Conservation (phyloP, 495 filamentous ascomycete genomes). For the Aspergillus incahuasiensis region DNA sequence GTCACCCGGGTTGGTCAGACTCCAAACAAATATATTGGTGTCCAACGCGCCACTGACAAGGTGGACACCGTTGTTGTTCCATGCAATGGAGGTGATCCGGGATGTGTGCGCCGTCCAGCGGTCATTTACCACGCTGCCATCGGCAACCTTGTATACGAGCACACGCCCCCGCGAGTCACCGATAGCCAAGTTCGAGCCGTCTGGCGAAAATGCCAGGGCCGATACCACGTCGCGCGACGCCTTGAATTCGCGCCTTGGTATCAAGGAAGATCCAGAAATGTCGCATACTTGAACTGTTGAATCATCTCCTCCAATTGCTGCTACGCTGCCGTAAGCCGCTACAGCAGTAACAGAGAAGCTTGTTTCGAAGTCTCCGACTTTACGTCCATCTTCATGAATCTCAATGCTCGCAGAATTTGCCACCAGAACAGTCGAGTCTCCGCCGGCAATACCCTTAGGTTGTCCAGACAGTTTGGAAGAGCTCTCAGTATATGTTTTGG, state of each 20-base stretch:
- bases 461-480: slow-evolving; percentile 52
- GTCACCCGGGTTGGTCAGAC: slow-evolving; percentile 73
- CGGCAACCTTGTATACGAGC: slow-evolving; percentile 57
- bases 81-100: slow-evolving; percentile 75
- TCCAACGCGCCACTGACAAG: slow-evolving; percentile 83
- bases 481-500: slow-evolving; percentile 54
- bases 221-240: slow-evolving; percentile 39
- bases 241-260: slow-evolving; percentile 41
- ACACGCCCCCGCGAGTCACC: slow-evolving; percentile 87
- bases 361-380: slow-evolving; percentile 55
- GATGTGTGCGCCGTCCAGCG: slow-evolving; percentile 93
- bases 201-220: slow-evolving; percentile 70
- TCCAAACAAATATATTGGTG: slow-evolving; percentile 90
- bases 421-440: slow-evolving; percentile 52
- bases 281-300: slow-evolving; percentile 68
- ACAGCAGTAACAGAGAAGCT: slow-evolving; percentile 65
- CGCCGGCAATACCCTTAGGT: slow-evolving; percentile 53
- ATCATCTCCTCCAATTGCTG: slow-evolving; percentile 75
- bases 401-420: slow-evolving; percentile 61
- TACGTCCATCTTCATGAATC: slow-evolving; percentile 55
- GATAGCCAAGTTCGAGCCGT: slow-evolving; percentile 68
- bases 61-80: slow-evolving; percentile 70
- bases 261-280: slow-evolving; percentile 43
- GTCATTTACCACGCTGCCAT: slow-evolving; percentile 46
- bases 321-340: slow-evolving; percentile 55